These are phyloP conservation scores for Ophiocordyceps camponoti-saundersi DNA, from an alignment of 2,329 filamentous ascomycete species.

Conservation along the genomic window DNA sequence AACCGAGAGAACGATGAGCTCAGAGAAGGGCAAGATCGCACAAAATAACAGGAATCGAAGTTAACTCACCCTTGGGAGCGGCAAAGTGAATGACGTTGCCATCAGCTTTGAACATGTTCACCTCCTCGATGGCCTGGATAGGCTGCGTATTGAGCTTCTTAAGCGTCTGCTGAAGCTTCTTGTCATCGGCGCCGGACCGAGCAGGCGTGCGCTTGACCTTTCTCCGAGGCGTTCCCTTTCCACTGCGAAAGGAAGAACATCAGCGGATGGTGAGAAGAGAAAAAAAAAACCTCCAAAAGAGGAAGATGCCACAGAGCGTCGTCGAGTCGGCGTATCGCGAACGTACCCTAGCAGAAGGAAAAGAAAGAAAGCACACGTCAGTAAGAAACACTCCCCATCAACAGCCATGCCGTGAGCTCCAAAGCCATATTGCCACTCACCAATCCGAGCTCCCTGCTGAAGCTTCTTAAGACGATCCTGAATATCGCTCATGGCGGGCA, in stretches of 20 bases:
- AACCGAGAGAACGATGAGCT: background rate
- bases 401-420: too few relatives aligned
- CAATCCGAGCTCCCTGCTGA: conserved; percentile 39
- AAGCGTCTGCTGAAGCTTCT: conserved; percentile 92
- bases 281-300: conserved; percentile 1
- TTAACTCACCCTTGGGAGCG: conserved; percentile 75
- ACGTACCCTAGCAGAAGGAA: conserved; percentile 18
- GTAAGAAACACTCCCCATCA: background rate
- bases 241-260: conserved; percentile 29
- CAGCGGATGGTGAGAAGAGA: conserved; percentile 6
- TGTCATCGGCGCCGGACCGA: conserved; percentile 88
- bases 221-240: conserved; percentile 94
- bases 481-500: conserved; percentile 33
- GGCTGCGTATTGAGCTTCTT: conserved; percentile 99
- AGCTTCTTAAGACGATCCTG: conserved; percentile 45
- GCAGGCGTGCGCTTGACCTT: conserved; percentile 98
- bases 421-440: conserved; percentile 30
- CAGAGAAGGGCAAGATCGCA: background rate
- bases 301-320: too few relatives aligned
- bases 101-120: conserved; percentile 99
- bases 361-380: background rate
- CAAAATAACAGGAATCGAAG: background rate
- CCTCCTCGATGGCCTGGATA: conserved; percentile 98
- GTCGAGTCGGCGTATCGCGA: conserved; percentile 1
- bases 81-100: conserved; percentile 99